Percentiles rank a stretch among this genome's conserved stretches.
Evolutionary conservation across 805 yeast genomes (phyloP).

Genomic region (Yarrowia hollandica): DNA sequence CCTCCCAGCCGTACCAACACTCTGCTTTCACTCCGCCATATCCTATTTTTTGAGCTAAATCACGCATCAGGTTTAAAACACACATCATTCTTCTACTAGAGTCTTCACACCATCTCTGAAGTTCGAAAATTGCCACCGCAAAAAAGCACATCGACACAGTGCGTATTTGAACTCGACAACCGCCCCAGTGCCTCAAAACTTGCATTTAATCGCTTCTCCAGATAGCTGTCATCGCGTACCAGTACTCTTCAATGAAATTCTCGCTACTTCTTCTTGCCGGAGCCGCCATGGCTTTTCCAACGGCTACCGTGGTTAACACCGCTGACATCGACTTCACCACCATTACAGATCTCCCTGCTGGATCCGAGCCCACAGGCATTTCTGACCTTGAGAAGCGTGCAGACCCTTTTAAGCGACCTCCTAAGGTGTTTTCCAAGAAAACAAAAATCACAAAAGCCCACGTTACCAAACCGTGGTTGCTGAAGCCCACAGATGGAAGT

Average conservation of each 20-base stretch:
- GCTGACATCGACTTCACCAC: background rate
- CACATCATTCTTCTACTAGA: slow-evolving; percentile 6
- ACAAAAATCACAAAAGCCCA: slow-evolving; percentile 17
- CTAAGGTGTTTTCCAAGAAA: slow-evolving; percentile 25
- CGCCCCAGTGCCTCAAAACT: background rate
- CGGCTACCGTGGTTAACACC: slow-evolving; percentile 12
- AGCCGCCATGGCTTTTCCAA: slow-evolving; percentile 5
- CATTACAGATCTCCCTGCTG: slow-evolving; percentile 15
- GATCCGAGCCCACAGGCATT: slow-evolving; percentile 15
- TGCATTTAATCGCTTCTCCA: too few relatives aligned
- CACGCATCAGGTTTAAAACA: slow-evolving; percentile 27
- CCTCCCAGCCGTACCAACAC: slow-evolving; percentile 18
- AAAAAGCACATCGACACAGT: background rate
- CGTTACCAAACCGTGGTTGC: slow-evolving; percentile 20
- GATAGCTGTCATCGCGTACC: too few relatives aligned
- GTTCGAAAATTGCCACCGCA: background rate
- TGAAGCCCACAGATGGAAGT: slow-evolving; percentile 11
- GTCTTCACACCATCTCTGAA: background rate
- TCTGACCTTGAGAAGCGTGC: slow-evolving; percentile 22
- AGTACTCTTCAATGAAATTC: too few relatives aligned
- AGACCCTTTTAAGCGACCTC: slow-evolving; percentile 16
- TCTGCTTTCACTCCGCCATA: slow-evolving; percentile 3
- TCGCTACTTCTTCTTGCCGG: slow-evolving; percentile 13
- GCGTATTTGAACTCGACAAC: background rate
- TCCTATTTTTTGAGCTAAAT: slow-evolving; percentile 24